phyloP scores from a whole-genome alignment of 2,329 filamentous ascomycete genomes.

The Xylariaceae sp. region DNA sequence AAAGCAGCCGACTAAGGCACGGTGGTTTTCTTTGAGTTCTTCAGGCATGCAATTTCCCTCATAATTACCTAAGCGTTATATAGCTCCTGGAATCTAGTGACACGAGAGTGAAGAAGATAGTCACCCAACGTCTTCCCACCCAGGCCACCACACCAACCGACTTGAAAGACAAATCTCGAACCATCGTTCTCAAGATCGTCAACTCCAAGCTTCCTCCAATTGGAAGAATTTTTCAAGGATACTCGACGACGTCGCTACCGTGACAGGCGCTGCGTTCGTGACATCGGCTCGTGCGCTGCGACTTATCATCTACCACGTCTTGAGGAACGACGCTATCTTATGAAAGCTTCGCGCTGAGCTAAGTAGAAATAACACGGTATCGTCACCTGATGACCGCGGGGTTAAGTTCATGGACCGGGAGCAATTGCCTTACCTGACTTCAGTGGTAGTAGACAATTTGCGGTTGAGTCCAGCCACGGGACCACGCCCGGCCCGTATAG shows the following conservation, averaged over 20 bases:
- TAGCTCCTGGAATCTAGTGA: no score
- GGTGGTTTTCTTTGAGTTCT: no score
- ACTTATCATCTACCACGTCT: constrained; percentile 7
- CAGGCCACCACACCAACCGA: background rate
- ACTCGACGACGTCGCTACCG: constrained; percentile 1
- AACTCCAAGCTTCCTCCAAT: constrained; percentile 3
- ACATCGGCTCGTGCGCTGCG: constrained; percentile 6
- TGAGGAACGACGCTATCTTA: constrained; percentile 9
- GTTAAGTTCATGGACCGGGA: background rate
- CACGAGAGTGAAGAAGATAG: constrained; percentile 1
- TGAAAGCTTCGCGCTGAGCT: constrained; percentile 2
- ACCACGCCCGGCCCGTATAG: constrained; percentile 35
- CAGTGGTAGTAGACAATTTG: constrained; percentile 39
- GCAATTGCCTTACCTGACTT: constrained; percentile 33
- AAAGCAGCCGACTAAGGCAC: no score
- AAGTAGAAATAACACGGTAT: background rate
- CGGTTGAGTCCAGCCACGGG: constrained; percentile 38
- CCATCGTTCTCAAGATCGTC: constrained; percentile 9
- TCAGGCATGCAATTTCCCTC: no score
- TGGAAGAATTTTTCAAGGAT: constrained; percentile 5
- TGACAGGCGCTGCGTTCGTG: constrained; percentile 6
- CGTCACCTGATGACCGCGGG: background rate
- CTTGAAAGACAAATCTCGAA: background rate
- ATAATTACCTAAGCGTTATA: no score
- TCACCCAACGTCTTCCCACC: background rate